Percentiles rank a stretch among this genome's conserved stretches.
Conservation (phyloP, 169 alveolate species). For the Neospora caninum region DNA sequence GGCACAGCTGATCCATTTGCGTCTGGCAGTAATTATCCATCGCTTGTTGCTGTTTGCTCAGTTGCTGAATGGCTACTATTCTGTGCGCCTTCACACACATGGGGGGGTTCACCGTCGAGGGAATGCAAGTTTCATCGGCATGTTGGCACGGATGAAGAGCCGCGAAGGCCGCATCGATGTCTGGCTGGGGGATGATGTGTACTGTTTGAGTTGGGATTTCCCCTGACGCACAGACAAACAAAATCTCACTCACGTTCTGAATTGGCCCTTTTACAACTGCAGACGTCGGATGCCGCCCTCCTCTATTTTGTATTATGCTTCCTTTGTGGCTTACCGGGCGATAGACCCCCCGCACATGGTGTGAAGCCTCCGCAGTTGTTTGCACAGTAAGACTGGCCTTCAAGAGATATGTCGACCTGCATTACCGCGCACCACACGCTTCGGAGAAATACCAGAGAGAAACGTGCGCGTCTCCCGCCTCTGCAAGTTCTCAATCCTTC, state of each 20-base stretch:
- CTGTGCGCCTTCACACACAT: background rate
- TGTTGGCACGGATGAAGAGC: conserved; percentile 31
- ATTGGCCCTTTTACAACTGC: background rate
- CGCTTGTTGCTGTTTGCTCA: conserved; percentile 22
- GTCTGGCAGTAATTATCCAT: conserved; percentile 28
- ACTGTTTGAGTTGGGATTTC: background rate
- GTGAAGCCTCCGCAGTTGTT: conserved; percentile 25
- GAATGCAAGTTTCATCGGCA: background rate
- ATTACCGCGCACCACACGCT: background rate
- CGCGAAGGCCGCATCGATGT: conserved; percentile 21
- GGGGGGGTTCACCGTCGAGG: conserved; percentile 18
- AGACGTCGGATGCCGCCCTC: background rate
- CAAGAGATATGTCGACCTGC: conserved; percentile 21
- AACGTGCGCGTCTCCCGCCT: background rate
- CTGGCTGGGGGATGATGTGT: background rate
- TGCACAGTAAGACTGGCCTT: background rate
- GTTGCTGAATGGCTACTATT: background rate
- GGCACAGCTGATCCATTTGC: background rate
- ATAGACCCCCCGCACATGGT: conserved; percentile 5
- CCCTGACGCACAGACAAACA: background rate
- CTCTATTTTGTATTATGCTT: too few relatives aligned
- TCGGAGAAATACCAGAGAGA: background rate
- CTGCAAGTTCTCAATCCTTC: background rate
- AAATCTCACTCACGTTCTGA: background rate
- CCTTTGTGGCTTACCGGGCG: background rate